Evolutionary conservation across 2,329 filamentous ascomycete genomes (phyloP), one percentile per base, ranked within the genome.

Genomic region (Sporothrix pallida): DNA sequence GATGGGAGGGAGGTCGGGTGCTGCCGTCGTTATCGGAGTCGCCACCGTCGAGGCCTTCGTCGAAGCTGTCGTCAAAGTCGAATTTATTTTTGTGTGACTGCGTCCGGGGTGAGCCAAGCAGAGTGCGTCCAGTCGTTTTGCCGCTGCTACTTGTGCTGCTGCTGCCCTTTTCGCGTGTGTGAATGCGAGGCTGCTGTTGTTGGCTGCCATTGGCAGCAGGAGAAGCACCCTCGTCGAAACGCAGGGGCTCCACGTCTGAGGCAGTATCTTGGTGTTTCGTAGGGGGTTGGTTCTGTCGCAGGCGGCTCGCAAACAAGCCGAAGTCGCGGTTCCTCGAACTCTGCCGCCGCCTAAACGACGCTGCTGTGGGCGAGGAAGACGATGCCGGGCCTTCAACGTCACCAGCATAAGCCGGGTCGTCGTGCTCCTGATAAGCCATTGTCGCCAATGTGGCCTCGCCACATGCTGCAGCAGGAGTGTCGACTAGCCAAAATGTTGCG

Each of bases 191-290:
- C 52, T 65, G 42, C 7, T 70, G 62, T n/a, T 46, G 48, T 60
- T 63, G 65, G 67, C 58, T 67, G 68, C 46, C 54, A 26, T 71
- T 46, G 69, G 71, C 46, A 50, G 60, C 31, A 58, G 72, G 13
- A 20, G 63, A 62, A 56, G 65, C 17, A 46, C 31, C 60, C 60
- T 71, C 65, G 71, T 42, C 68, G 73, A 74, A 74, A 74, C 72
- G 42, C 42, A 73, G 73, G 72, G 74, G 75, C 72, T 75, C 74
- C 58, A 73, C 46, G 72, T 78, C 74, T 74, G 78, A 75, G 71
- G 77, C 76, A 44, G 74, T 75, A 26, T 63, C 75, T 75, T 76
- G 77, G 78, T 71, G 75, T 81, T 80, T 79, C 79, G 77, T 77
- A 78, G 78, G 77, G 77, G 79, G 78, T 74, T 76, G 48, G 37